Evolutionary conservation across 2,329 filamentous ascomycete species (phyloP).

Genomic region (Periconia sp.): DNA sequence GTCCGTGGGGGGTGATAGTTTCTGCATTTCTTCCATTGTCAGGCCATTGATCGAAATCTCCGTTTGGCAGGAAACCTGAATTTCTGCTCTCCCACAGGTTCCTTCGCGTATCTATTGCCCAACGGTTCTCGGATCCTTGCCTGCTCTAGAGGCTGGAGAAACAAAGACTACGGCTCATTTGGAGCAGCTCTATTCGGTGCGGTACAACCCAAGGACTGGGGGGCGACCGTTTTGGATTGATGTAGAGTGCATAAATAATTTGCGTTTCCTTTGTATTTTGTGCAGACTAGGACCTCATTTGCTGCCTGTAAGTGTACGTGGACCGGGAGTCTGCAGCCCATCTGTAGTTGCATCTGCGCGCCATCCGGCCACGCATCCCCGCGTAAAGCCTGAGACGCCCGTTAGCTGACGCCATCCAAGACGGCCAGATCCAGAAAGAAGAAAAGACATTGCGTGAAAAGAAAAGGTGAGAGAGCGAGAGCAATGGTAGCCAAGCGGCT

Average conservation of each 20-base stretch:
- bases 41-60: slow-evolving; percentile 1
- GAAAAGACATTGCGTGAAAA: not conserved
- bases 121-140: not conserved
- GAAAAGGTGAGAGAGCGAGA: too few species aligned
- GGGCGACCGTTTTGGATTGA: slow-evolving; percentile 28
- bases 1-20: slow-evolving; percentile 24
- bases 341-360: not conserved
- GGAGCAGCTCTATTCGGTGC: slow-evolving; percentile 23
- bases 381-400: too few species aligned
- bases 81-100: slow-evolving; percentile 14
- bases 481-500: too few species aligned
- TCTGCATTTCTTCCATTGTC: slow-evolving; percentile 18
- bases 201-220: slow-evolving; percentile 32
- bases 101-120: not conserved
- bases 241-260: slow-evolving; percentile 40
- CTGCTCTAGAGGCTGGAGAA: slow-evolving; percentile 19
- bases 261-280: slow-evolving; percentile 25
- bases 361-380: not conserved
- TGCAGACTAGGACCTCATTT: not conserved
- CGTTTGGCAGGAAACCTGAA: not conserved
- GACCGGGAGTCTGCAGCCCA: slow-evolving; percentile 1
- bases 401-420: not conserved
- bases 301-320: slow-evolving; percentile 2
- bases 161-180: slow-evolving; percentile 34
- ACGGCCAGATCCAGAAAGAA: not conserved